phyloP scores from a whole-genome alignment of 2,329 filamentous ascomycete genomes.

The Zymoseptoria brevis region DNA sequence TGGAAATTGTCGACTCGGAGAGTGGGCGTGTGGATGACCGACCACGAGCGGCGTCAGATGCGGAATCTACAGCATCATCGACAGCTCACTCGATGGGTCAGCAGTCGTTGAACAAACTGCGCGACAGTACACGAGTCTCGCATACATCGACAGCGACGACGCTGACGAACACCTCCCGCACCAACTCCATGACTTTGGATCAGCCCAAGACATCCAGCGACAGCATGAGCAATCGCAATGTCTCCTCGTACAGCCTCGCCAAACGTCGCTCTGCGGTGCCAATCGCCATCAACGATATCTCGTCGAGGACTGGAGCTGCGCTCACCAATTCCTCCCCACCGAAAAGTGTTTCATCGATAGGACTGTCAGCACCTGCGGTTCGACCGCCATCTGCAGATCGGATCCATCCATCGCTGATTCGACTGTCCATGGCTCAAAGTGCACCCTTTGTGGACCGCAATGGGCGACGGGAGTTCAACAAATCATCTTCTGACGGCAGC shows the following conservation, averaged over 20 bases:
- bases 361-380: background rate
- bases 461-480: background rate
- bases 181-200: constrained; percentile 23
- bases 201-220: constrained; percentile 6
- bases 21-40: background rate
- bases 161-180: constrained; percentile 17
- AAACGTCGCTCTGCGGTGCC: constrained; percentile 22
- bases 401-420: background rate
- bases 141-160: constrained; percentile 22
- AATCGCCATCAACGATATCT: constrained; percentile 1
- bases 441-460: constrained; percentile 10
- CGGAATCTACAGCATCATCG: constrained; percentile 20
- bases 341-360: background rate
- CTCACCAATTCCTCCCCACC: background rate
- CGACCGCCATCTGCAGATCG: background rate
- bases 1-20: background rate
- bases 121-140: constrained; percentile 25
- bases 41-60: constrained; percentile 12
- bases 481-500: background rate
- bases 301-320: background rate
- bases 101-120: constrained; percentile 22
- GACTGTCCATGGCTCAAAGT: constrained; percentile 8
- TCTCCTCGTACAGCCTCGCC: constrained; percentile 18
- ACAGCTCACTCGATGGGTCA: constrained; percentile 20
- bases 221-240: constrained; percentile 15